phyloP scores from a whole-genome alignment of 345 rosid species.

The Gossypium anomalum region DNA sequence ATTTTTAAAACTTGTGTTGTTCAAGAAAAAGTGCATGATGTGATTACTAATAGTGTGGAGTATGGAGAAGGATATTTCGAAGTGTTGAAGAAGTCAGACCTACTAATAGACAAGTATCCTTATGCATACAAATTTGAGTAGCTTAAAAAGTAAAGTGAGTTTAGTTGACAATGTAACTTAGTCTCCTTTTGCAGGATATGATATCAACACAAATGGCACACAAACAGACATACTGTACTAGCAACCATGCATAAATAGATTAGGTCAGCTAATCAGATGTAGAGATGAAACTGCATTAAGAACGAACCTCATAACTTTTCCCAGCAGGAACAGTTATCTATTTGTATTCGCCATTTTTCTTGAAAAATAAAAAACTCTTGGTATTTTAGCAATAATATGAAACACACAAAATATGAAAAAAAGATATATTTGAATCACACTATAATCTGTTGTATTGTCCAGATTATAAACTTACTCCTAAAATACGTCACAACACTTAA shows the following conservation, averaged over 20 bases:
- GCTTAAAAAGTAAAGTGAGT: not conserved
- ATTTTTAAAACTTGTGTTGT: not conserved
- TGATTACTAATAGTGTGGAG: not conserved
- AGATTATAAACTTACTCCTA: too few relatives aligned
- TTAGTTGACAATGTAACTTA: not conserved
- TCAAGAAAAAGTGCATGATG: not conserved
- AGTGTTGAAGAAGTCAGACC: not conserved
- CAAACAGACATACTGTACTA: not conserved
- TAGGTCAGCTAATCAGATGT: not conserved
- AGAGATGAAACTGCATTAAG: constrained; percentile 5
- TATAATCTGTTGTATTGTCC: too few relatives aligned
- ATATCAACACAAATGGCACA: not conserved
- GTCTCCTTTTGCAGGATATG: not conserved
- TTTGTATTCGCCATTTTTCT: constrained; percentile 79
- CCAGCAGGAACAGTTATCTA: constrained; percentile 79
- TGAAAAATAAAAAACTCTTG: constrained; percentile 26
- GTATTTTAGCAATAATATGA: too few relatives aligned
- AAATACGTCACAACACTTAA: too few relatives aligned
- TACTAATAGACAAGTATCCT: not conserved
- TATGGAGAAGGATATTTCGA: not conserved
- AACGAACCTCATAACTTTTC: constrained; percentile 69
- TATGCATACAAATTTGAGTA: not conserved
- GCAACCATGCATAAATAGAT: not conserved
- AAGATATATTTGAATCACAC: too few relatives aligned
- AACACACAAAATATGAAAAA: too few relatives aligned